These are phyloP conservation scores for Xylaria hypoxylon DNA, from an alignment of 2,329 filamentous ascomycete species.

Conservation along the genomic window DNA sequence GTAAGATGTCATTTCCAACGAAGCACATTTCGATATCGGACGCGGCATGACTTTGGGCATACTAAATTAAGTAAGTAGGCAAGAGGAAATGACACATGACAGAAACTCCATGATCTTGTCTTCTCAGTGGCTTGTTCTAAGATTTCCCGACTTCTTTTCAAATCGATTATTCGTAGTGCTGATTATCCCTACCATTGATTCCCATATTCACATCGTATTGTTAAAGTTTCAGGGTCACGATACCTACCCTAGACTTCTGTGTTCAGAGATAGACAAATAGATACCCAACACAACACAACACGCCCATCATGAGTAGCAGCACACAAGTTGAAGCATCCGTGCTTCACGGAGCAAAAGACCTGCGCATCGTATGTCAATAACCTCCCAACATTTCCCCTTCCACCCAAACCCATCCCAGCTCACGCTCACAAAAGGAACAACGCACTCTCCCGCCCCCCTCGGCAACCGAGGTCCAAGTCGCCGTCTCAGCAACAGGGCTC, in stretches of 20 bases:
- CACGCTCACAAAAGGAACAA: conserved; percentile 57
- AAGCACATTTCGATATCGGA: no score
- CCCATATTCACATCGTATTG: no score
- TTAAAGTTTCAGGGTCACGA: not conserved
- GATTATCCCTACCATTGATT: no score
- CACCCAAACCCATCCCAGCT: not conserved
- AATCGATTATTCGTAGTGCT: no score
- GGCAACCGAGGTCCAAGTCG: conserved; percentile 69
- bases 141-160: not conserved
- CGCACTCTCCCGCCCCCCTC: conserved; percentile 66
- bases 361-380: conserved; percentile 58
- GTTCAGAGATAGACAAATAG: not conserved
- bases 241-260: conserved; percentile 1
- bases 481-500: conserved; percentile 71
- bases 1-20: not conserved
- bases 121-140: not conserved
- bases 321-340: conserved; percentile 59
- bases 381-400: not conserved
- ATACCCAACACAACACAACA: not conserved
- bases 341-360: conserved; percentile 63
- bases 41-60: no score
- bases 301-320: conserved; percentile 25
- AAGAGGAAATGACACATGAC: conserved; percentile 1
- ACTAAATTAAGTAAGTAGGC: not conserved
- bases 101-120: conserved; percentile 23